Conservation (phyloP, 441 rosid species). For the Adansonia gregorii region DNA sequence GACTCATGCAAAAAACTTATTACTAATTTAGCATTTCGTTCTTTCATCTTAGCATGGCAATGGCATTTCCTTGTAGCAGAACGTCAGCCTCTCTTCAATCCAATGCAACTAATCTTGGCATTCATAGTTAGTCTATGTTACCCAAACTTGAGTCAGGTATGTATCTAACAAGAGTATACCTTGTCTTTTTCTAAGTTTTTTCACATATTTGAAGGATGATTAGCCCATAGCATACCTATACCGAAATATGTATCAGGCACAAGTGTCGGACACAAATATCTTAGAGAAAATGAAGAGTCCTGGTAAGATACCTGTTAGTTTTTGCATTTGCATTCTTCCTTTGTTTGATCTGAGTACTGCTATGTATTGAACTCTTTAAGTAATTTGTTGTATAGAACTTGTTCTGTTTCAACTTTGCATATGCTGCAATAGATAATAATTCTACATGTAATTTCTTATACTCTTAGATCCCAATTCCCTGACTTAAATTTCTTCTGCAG, state of each 20-base stretch:
- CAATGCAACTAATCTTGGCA: background rate
- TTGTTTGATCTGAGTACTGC: background rate
- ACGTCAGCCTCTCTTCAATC: background rate
- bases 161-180: too few species aligned
- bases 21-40: background rate
- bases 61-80: background rate
- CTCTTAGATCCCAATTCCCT: background rate
- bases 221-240: too few species aligned
- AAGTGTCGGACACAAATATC: too few species aligned
- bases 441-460: background rate
- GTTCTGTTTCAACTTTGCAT: background rate
- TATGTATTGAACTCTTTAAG: background rate
- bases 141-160: too few species aligned
- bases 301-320: background rate
- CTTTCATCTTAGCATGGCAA: background rate
- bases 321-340: background rate
- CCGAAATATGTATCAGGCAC: too few species aligned
- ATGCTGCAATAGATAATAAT: background rate
- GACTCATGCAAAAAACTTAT: background rate
- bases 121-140: background rate
- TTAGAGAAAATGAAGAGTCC: too few species aligned
- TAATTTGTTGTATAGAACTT: background rate
- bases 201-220: too few species aligned
- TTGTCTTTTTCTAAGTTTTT: too few species aligned
- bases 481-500: background rate